Base-by-base conservation (phyloP, 495 filamentous ascomycete species). In the Parmelia sp. region DNA sequence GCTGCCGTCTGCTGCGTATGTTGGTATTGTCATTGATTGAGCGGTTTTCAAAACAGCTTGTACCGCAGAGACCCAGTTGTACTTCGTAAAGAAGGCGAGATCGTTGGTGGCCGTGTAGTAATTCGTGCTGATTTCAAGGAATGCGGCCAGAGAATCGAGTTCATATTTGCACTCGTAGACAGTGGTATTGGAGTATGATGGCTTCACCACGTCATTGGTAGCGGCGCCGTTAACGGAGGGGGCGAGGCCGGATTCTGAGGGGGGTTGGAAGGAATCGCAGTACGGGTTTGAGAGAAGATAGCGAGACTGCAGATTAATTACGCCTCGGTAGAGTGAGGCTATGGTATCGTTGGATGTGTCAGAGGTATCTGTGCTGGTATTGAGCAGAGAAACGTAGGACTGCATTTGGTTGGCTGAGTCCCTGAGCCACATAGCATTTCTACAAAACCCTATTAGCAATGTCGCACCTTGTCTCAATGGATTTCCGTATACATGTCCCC, bases 111-210 rank as follows among this genome's bases (percentile, higher is more conserved):
- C 72, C 31, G 71, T 72, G 71, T 82, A 84, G 74, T 86, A 87
- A 40, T 82, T 79, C 33, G 77, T 69, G 31, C 82, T 84, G 62
- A 88, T 75, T 70, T 86, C 77, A 44, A 89, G 71, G 68, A 89
- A 88, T 1, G 84, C 80, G 1, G 86, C 85, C 0, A 89, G 78
- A 21, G 79, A 83, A 71, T 89, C 86, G 27, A 89, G 76, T 68
- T 89, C 85, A 68, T 82, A 87, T 71, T 87, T 87, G 76, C 84
- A 86, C 65, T 85, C 84, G 68, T 83, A 86, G 37, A 86, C 82
- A 3, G 75, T 64, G 12, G 74, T 61, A 31, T 74, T 78, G 69
- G 80, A 71, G 65, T 84, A 86, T 0, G 73, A 61, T 2, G 83
- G 83, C 17, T 62, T 64, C 19, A 66, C 58, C 11, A 67, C 62